Base-by-base conservation (phyloP, 2,329 filamentous ascomycete genomes). In the Aspergillus sergii region DNA sequence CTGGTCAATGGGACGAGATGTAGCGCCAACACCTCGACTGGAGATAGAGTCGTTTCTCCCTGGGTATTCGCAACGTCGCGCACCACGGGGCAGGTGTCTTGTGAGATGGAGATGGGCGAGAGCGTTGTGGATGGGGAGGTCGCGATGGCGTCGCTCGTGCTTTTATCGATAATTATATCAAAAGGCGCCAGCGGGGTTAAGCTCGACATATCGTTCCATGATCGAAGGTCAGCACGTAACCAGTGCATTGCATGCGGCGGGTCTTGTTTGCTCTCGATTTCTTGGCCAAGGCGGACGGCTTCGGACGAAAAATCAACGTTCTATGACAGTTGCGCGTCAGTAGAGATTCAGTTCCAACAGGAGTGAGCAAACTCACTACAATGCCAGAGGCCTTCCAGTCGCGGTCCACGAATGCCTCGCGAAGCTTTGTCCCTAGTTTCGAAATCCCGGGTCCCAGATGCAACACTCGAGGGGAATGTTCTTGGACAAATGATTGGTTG, bases 281-380 rank as follows among this genome's bases (percentile, higher is more conserved):
- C 66, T 57, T 63, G 69, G 2, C 76, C 76, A 0, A 74, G 64
- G 23, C 76, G 75, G n/a, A 78, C 74, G 32, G 76, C 76, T 68
- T 78, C 75, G 45, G 68, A 58, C 57, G 76, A 78, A 34, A 78
- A 78, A 58, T 78, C 76, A 39, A 72, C 75, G 36, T 78, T 78
- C 75, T 78, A 41, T 48, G 41, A 46, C n/a, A 4, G n/a, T 21
- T 9, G 51, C 10, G 30, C 28, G 9, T 51, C 1, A 51, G 28
- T 9, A 32, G 28, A 48, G 19, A 32, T 21, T 32, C 6, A 21
- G 21, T 11, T 11, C 4, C 9, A 51, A 32, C 16, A n/a, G 16
- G 19, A n/a, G 19, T 16, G 12, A 39, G 32, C n/a, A 26, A 0
- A 68, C 74, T 58, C 58, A 78, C 76, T 45, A 78, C 69, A 34